A percentile compares a stretch with the other conserved stretches of the same genome.
Evolutionary conservation across 768 basidiomycete genomes (phyloP).

Genomic region (Kwoniella mangroviensis): DNA sequence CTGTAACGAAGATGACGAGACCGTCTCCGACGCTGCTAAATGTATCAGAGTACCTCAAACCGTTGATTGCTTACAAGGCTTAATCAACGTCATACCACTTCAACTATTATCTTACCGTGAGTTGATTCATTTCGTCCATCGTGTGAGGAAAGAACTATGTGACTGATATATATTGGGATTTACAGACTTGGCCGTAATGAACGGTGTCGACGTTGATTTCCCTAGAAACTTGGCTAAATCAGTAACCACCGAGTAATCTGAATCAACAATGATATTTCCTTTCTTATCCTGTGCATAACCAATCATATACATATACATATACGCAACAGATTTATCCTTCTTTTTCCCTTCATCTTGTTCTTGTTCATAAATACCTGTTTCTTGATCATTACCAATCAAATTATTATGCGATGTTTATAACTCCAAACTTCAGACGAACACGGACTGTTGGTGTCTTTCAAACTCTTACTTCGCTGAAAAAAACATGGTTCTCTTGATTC

Average conservation of each 20-base stretch:
- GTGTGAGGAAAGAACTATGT: background rate
- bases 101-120: constrained; percentile 87
- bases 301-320: background rate
- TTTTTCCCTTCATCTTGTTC: background rate
- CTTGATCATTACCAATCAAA: background rate
- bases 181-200: constrained; percentile 80
- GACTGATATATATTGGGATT: constrained; percentile 1
- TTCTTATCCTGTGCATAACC: background rate
- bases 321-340: background rate
- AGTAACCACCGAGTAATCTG: constrained; percentile 50
- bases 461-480: background rate
- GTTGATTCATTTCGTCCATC: constrained; percentile 3
- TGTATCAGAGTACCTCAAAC: constrained; percentile 94
- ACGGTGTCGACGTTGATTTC: constrained; percentile 98
- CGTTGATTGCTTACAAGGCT: constrained; percentile 89
- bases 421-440: background rate
- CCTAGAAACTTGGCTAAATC: constrained; percentile 79
- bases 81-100: constrained; percentile 94
- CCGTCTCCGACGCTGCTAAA: constrained; percentile 70
- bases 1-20: constrained; percentile 87
- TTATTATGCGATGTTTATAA: background rate
- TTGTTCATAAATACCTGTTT: constrained; percentile 9
- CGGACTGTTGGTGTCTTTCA: background rate
- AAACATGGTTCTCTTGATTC: background rate
- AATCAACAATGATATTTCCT: background rate